phyloP scores from a whole-genome alignment of 495 filamentous ascomycete genomes.

The Daldinia caldariorum region DNA sequence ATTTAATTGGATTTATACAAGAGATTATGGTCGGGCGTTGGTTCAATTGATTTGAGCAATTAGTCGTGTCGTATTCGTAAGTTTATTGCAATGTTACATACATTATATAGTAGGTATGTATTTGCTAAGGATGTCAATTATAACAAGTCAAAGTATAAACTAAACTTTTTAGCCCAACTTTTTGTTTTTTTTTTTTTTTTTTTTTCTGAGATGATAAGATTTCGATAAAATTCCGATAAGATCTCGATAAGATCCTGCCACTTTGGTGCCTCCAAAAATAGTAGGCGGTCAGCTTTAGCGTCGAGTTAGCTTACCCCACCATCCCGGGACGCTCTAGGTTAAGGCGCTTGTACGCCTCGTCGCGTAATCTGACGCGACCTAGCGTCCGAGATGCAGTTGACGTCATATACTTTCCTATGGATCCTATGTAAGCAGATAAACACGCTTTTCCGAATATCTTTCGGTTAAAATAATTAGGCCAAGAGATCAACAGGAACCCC shows the following conservation, averaged over 20 bases:
- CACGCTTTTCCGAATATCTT: too few relatives aligned
- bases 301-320: background rate
- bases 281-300: constrained; percentile 28
- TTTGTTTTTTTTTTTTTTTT: constrained; percentile 26
- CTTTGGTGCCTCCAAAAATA: background rate
- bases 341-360: background rate
- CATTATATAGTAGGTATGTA: too few relatives aligned
- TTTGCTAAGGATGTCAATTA: background rate
- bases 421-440: background rate
- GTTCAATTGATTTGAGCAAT: background rate
- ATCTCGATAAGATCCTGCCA: constrained; percentile 6
- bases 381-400: background rate
- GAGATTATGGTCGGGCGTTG: background rate
- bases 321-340: background rate
- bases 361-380: background rate
- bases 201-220: constrained; percentile 13
- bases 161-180: background rate
- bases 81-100: background rate
- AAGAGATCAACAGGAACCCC: too few relatives aligned
- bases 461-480: too few relatives aligned
- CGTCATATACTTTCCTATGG: background rate
- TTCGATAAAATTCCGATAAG: constrained; percentile 5
- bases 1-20: too few relatives aligned
- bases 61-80: background rate
- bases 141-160: background rate